phyloP scores from a whole-genome alignment of 805 yeast species.

The Cyberlindnera meyerae region DNA sequence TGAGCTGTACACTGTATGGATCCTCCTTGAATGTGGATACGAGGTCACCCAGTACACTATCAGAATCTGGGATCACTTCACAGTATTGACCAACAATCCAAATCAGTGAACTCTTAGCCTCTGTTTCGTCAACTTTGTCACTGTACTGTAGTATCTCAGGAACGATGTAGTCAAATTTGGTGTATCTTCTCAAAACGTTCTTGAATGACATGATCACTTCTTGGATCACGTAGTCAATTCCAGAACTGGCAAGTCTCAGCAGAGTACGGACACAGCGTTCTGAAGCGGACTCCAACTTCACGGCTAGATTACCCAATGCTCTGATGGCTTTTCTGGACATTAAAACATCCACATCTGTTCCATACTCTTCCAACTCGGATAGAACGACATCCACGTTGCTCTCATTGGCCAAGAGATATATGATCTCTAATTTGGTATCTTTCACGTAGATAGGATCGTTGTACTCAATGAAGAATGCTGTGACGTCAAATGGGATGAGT shows the following conservation, averaged over 20 bases:
- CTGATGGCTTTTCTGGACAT: conserved; percentile 85
- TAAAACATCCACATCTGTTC: conserved; percentile 78
- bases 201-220: conserved; percentile 74
- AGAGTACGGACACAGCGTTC: conserved; percentile 59
- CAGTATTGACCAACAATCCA: conserved; percentile 84
- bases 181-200: conserved; percentile 73
- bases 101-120: conserved; percentile 68
- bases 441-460: conserved; percentile 86
- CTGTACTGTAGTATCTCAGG: conserved; percentile 37
- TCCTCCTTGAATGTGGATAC: conserved; percentile 53
- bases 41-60: conserved; percentile 37
- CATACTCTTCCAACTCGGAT: conserved; percentile 77
- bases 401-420: conserved; percentile 71
- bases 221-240: conserved; percentile 70
- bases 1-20: conserved; percentile 66
- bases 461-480: conserved; percentile 73
- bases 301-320: conserved; percentile 86
- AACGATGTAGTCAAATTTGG: conserved; percentile 45
- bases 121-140: conserved; percentile 65
- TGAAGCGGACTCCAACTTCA: conserved; percentile 62
- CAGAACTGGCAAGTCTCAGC: conserved; percentile 54
- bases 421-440: conserved; percentile 84
- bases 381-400: conserved; percentile 56
- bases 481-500: conserved; percentile 61
- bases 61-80: conserved; percentile 39